These are phyloP conservation scores for Lecanicillium sp. DNA, from an alignment of 2,329 filamentous ascomycete genomes.

Conservation along the genomic window DNA sequence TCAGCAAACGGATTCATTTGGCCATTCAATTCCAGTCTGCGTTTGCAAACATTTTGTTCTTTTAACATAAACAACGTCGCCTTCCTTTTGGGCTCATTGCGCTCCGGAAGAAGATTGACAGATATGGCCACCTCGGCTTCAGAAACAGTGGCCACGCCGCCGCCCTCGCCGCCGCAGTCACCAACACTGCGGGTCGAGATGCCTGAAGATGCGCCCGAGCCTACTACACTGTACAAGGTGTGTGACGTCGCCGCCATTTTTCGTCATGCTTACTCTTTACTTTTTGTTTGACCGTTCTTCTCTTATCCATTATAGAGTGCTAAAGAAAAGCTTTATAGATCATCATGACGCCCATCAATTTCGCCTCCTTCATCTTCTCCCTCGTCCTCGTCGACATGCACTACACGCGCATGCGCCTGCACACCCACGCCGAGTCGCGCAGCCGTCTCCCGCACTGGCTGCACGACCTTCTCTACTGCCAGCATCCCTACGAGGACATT, in stretches of 20 bases:
- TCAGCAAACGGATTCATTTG: no score
- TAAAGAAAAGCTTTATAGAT: slow-evolving; percentile 25
- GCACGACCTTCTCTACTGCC: slow-evolving; percentile 34
- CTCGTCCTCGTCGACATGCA: slow-evolving; percentile 56
- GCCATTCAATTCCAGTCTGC: no score
- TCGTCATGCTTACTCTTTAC: not conserved
- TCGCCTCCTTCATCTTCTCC: slow-evolving; percentile 60
- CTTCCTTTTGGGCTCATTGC: no score
- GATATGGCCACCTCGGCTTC: not conserved
- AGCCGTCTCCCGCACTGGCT: slow-evolving; percentile 35
- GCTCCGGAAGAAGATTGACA: no score
- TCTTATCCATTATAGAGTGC: not conserved
- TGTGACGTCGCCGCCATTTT: not conserved
- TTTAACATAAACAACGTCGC: no score
- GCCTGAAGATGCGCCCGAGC: not conserved
- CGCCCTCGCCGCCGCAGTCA: not conserved
- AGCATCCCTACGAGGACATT: slow-evolving; percentile 32
- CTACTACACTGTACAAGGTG: slow-evolving; percentile 8
- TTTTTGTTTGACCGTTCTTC: not conserved
- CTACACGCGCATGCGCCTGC: slow-evolving; percentile 45
- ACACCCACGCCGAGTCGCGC: slow-evolving; percentile 27
- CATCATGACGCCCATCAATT: slow-evolving; percentile 57
- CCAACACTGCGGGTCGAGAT: not conserved
- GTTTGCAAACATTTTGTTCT: no score
- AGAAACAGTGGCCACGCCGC: not conserved